Evolutionary conservation across 169 alveolate genomes (phyloP).

Genomic region (Plasmodium fragile): DNA sequence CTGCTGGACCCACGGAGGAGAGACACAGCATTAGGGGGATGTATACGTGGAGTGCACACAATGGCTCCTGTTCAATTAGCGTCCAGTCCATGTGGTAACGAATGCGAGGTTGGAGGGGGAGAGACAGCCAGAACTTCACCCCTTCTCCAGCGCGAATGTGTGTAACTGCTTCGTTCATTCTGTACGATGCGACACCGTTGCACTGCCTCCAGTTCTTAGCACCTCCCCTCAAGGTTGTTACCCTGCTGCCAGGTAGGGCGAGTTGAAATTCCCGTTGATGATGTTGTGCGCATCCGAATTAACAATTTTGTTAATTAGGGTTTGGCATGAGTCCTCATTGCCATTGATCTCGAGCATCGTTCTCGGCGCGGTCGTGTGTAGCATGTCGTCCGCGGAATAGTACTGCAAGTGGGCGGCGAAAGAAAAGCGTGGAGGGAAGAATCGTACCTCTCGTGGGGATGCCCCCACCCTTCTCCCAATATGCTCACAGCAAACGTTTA

Average conservation of each 20-base stretch:
- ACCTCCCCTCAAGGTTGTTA: slow-evolving; percentile 16
- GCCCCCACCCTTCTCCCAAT: background rate
- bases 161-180: background rate
- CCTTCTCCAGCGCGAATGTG: background rate
- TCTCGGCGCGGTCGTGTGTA: slow-evolving; percentile 76
- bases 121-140: background rate
- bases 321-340: slow-evolving; percentile 73
- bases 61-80: background rate
- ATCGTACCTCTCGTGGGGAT: background rate
- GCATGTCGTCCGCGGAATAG: slow-evolving; percentile 73
- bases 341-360: slow-evolving; percentile 75
- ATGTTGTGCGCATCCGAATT: slow-evolving; percentile 67
- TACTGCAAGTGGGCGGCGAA: slow-evolving; percentile 20
- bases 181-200: background rate
- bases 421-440: background rate
- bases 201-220: background rate
- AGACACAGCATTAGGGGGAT: background rate
- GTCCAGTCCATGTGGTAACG: background rate
- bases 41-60: background rate
- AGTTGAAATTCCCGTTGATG: slow-evolving; percentile 60
- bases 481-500: background rate
- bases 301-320: slow-evolving; percentile 57
- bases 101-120: background rate
- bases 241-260: slow-evolving; percentile 68
- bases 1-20: background rate